phyloP scores from a whole-genome alignment of 73 alveolate species.

The Stentor coeruleus region DNA sequence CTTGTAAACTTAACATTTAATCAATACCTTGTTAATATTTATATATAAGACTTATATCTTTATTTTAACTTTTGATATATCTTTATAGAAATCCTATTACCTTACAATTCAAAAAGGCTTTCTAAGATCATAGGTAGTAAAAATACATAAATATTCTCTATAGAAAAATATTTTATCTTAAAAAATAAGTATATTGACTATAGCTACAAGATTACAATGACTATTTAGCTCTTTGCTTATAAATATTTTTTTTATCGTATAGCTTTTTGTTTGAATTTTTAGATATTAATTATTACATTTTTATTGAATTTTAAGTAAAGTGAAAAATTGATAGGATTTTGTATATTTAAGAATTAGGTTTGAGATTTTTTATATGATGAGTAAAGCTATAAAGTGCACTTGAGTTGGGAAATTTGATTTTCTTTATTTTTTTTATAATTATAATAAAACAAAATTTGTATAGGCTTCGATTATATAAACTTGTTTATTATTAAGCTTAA shows the following conservation, averaged over 20 bases:
- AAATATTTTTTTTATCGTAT: slow-evolving; percentile 22
- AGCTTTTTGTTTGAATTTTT: no score
- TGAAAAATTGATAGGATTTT: no score
- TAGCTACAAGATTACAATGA: slow-evolving; percentile 24
- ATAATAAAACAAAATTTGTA: no score
- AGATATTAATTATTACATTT: no score
- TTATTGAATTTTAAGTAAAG: no score
- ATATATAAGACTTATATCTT: neutral
- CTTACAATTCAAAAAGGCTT: neutral
- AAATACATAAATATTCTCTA: neutral
- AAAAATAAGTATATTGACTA: neutral
- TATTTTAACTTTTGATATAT: neutral
- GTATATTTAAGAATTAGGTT: no score
- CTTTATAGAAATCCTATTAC: neutral
- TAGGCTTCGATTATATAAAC: no score
- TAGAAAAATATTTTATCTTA: neutral
- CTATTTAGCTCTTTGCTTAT: neutral
- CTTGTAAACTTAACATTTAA: neutral
- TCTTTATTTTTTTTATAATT: no score
- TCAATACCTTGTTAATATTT: slow-evolving; percentile 17
- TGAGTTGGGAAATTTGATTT: no score
- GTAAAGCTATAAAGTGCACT: no score
- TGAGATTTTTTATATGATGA: no score
- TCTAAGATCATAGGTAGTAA: neutral
- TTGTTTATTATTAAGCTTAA: no score